Base-by-base conservation (phyloP, 2,329 filamentous ascomycete species). In the Tolypocladium amazonense region DNA sequence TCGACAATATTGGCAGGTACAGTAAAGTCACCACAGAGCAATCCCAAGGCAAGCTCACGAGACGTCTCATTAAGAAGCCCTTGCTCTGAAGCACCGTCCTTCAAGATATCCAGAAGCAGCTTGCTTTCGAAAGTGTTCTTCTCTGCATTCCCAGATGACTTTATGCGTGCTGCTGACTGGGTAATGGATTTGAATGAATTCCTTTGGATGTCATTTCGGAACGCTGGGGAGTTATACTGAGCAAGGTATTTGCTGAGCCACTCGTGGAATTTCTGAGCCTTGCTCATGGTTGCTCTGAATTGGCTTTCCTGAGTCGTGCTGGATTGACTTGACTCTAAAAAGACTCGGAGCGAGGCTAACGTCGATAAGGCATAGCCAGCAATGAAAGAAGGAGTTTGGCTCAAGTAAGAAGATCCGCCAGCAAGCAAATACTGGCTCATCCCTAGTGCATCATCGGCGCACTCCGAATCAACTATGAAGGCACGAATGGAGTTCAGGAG, bases 401-500 rank as follows among this genome's bases (percentile, higher is more conserved):
- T 74, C 5, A 99, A 77, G 69, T 93, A 86, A 6, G 75, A 66
- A 20, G 77, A 76, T 9, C 93, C 92, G 57, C 82, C 81, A 7
- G 83, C 77, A 18, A 97, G 78, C 1, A 99, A 80, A 72, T 96
- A 97, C 71, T 91, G 88, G 61, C 89, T 86, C 39, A 99, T 83
- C 0, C 92, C 93, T 53, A 97, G 80, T 1, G 90, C 87, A 75
- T 99, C 94, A 68, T 96, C 90, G 12, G 92, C 89, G 72, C 93
- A 97, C 68, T 95, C 88, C 0, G 87, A 81, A 65, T 97, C 88
- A 1, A 88, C 87, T 7, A 97, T 77, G 65, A 92, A 95, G 0
- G 86, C 85, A 12, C 88, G 82, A 25, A 96, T 79, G 1, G 89
- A 88, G 67, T 92, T 89, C 1, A 99, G 79, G 0, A 96, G 79